Base-by-base conservation (phyloP, 2,329 filamentous ascomycete genomes). In the Hymenoscyphus fructigenus region DNA sequence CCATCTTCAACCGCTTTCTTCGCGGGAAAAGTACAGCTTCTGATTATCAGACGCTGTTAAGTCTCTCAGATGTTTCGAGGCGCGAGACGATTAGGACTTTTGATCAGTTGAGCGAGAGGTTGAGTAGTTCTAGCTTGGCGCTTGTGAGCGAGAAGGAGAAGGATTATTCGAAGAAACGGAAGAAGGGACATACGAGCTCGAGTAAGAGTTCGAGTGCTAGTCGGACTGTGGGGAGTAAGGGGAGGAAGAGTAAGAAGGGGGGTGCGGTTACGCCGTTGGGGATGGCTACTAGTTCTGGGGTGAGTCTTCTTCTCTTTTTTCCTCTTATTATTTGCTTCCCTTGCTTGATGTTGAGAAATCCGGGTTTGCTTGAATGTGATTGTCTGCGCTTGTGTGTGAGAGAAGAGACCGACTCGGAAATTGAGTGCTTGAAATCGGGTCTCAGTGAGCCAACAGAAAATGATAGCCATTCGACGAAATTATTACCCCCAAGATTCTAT, bases 11-110 rank as follows among this genome's bases (percentile, higher is more conserved):
- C n/a, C 68, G 76, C 47, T 77, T 76, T 17, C 76, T 72, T 63
- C 75, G 72, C 38, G 71, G 74, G 17, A 72, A 75, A 56, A 70
- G 70, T 41, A 76, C 75, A 1, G 69, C 70, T 32, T 69, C 83
- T 53, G 80, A 83, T 72, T 84, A 82, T 66, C 76, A 78, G 29
- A 80, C 80, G 2, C 76, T 85, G 32, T 73, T 80, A 65, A 77
- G 79, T 5, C 70, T 85, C 32, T 85, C 82, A 3, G 80, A 79
- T 64, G 73, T 78, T 2, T 84, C 82, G 0, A 77, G 82, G 29
- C 65, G 77, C n/a, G 80, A 84, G 59, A 81, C 82, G 1, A 78
- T 85, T 65, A 76, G 76, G 63, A 77, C 82, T 7, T 84, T 85
- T 62, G 78, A 82, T 60, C 76, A 78, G 17, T 74, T 85, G 29